Percentiles rank a stretch among this genome's conserved stretches.
Conservation (phyloP, 305 asterid genomes). For the Fraxinus platypoda region DNA sequence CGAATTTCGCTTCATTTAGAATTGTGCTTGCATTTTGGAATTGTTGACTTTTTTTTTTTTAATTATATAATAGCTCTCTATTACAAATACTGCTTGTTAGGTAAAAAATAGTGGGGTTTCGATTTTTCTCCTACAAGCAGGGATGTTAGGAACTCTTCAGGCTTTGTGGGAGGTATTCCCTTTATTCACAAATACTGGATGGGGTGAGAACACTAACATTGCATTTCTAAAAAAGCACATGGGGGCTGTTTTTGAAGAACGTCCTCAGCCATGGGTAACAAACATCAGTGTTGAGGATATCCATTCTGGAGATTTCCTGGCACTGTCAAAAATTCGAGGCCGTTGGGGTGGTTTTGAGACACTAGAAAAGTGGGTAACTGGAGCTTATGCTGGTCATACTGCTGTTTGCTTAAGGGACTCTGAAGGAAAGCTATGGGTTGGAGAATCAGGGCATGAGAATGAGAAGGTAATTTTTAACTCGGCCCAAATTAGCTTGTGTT, state of each 20-base stretch:
- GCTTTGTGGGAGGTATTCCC: conserved; percentile 99
- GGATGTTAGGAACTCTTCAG: conserved; percentile 76
- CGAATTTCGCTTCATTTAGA: background rate
- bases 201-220: conserved; percentile 82
- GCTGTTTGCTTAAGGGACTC: conserved; percentile 94
- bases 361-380: conserved; percentile 93
- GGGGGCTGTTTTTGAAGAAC: conserved; percentile 77
- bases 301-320: conserved; percentile 94
- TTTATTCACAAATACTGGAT: conserved; percentile 64
- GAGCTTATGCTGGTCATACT: conserved; percentile 91
- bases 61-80: conserved; percentile 4
- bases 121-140: conserved; percentile 90
- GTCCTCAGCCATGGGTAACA: conserved; percentile 91
- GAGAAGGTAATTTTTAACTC: conserved; percentile 51
- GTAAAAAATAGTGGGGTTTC: conserved; percentile 76
- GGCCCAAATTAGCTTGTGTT: background rate
- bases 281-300: conserved; percentile 67
- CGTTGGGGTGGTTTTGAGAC: conserved; percentile 98
- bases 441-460: conserved; percentile 90
- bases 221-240: conserved; percentile 80
- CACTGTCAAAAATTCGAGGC: conserved; percentile 83
- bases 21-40: conserved; percentile 4
- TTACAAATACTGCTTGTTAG: conserved; percentile 33
- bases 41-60: background rate
- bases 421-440: conserved; percentile 89